Percentiles rank a stretch among this genome's conserved stretches.
Conservation (phyloP, 2,329 filamentous ascomycete genomes). For the Diaporthe nobilis region DNA sequence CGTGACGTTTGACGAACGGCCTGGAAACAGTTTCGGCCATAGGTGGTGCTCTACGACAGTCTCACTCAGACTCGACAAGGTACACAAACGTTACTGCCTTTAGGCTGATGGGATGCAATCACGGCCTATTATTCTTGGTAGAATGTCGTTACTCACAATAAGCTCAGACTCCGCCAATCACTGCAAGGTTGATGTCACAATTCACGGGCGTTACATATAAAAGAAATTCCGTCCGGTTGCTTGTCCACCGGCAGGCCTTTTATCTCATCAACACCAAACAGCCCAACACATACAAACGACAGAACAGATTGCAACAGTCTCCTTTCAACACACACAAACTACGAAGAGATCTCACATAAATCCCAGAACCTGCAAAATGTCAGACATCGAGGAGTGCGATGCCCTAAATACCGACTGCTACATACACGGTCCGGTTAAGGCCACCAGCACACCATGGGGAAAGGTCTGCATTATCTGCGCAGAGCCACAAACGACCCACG, state of each 20-base stretch:
- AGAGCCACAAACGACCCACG: slow-evolving; percentile 3
- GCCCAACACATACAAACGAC: neutral
- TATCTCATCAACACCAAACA: neutral
- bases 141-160: neutral
- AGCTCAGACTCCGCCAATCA: neutral
- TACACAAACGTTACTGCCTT: neutral
- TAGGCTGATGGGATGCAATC: neutral
- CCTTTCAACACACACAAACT: too few species aligned
- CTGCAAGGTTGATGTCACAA: neutral
- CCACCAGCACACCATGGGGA: neutral
- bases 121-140: neutral
- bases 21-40: neutral
- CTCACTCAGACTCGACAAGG: neutral
- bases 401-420: neutral
- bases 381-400: neutral
- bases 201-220: neutral
- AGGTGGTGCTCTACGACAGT: neutral
- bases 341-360: neutral
- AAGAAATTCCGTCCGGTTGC: neutral
- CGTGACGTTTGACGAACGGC: neutral
- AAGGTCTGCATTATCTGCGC: neutral
- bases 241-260: neutral
- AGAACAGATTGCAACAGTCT: neutral
- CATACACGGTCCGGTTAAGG: neutral
- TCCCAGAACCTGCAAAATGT: neutral